Conservation (phyloP, 2,329 filamentous ascomycete species). For the Helminthosporium solani region DNA sequence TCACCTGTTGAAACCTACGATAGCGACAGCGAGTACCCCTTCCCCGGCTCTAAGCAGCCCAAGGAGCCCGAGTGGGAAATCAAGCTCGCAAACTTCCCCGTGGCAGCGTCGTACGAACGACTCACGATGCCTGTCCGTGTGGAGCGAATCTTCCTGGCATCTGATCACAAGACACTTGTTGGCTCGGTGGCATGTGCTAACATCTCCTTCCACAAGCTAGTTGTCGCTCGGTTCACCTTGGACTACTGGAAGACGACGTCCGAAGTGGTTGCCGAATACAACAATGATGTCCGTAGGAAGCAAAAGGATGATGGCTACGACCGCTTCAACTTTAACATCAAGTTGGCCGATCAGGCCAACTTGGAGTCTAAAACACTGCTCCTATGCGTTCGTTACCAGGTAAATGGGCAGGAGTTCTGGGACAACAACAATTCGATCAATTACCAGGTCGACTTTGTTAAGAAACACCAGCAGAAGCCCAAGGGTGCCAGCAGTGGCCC, state of each 20-base stretch:
- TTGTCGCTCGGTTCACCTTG: conserved; percentile 91
- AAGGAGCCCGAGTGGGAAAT: conserved; percentile 80
- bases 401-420: conserved; percentile 86
- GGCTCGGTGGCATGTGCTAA: conserved; percentile 85
- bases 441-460: conserved; percentile 91
- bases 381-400: conserved; percentile 85
- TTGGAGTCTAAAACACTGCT: conserved; percentile 90
- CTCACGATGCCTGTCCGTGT: conserved; percentile 70
- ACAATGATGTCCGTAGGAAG: conserved; percentile 70
- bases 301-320: conserved; percentile 70
- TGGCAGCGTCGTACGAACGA: conserved; percentile 60
- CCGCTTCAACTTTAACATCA: conserved; percentile 91
- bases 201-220: conserved; percentile 81
- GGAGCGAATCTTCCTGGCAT: conserved; percentile 82
- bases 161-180: conserved; percentile 81
- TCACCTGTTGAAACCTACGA: conserved; percentile 89
- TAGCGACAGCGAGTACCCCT: conserved; percentile 87
- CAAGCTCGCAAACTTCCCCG: conserved; percentile 77
- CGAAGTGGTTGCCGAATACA: conserved; percentile 86
- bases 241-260: conserved; percentile 99
- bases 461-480: conserved; percentile 58
- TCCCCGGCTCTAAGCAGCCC: conserved; percentile 55
- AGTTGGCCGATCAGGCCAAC: conserved; percentile 85
- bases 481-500: conserved; percentile 54
- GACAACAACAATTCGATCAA: conserved; percentile 88